Evolutionary conservation across 2,329 filamentous ascomycete genomes (phyloP).

Genomic region (Talaromyces sp.): DNA sequence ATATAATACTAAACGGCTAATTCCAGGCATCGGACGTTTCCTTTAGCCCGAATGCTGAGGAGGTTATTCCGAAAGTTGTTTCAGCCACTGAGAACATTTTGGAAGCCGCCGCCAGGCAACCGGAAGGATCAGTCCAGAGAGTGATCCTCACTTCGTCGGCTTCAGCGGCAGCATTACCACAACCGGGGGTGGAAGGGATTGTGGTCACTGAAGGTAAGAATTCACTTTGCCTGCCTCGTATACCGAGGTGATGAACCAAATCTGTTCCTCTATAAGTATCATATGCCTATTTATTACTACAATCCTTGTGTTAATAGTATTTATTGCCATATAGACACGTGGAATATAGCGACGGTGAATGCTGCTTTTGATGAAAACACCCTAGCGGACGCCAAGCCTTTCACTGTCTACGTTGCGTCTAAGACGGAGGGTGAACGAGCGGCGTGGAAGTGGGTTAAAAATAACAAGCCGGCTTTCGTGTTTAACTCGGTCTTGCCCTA

Average conservation of each 20-base stretch:
- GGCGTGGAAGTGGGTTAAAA: constrained; percentile 42
- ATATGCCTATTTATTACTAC: neutral
- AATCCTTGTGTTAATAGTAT: neutral
- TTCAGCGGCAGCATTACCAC: neutral
- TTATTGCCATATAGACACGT: constrained; percentile 12
- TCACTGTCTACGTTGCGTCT: constrained; percentile 39
- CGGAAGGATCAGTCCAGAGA: constrained; percentile 4
- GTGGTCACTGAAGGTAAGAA: constrained; percentile 5
- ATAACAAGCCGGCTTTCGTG: constrained; percentile 40
- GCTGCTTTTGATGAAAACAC: constrained; percentile 28
- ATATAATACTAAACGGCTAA: neutral
- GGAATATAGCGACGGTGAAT: constrained; percentile 22
- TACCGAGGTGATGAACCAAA: neutral
- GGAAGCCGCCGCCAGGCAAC: constrained; percentile 21
- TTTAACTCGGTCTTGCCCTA: constrained; percentile 33
- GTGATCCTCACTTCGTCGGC: constrained; percentile 13
- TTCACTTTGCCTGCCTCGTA: neutral
- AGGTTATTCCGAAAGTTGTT: constrained; percentile 40
- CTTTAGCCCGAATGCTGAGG: constrained; percentile 37
- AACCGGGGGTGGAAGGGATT: constrained; percentile 7
- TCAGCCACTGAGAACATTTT: constrained; percentile 32
- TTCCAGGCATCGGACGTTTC: constrained; percentile 21
- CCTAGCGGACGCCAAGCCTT: constrained; percentile 24
- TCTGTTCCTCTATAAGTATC: neutral
- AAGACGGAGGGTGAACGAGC: constrained; percentile 46